These are phyloP conservation scores for Apiospora saccharicola DNA, from an alignment of 2,329 filamentous ascomycete genomes.

Conservation along the genomic window DNA sequence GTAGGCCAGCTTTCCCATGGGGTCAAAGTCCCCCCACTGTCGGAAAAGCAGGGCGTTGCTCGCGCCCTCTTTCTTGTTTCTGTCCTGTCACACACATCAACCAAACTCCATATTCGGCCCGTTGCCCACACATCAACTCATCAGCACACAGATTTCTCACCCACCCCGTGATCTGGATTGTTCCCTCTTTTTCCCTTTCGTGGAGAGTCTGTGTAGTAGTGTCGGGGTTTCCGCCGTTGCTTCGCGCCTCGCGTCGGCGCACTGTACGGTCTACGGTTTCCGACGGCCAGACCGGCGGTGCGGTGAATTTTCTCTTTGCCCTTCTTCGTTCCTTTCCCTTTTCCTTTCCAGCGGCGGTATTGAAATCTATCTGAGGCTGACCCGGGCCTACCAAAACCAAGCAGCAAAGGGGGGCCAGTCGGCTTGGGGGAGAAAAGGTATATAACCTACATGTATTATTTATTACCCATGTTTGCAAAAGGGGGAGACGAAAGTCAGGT, in stretches of 20 bases:
- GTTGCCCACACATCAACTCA: constrained; percentile 18
- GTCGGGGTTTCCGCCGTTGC: background rate
- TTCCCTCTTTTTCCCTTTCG: background rate
- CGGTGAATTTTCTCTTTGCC: too few relatives aligned
- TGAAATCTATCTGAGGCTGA: background rate
- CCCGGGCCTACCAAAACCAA: background rate
- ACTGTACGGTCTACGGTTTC: constrained; percentile 1
- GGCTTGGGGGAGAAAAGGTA: background rate
- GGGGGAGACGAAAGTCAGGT: background rate
- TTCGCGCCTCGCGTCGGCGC: background rate
- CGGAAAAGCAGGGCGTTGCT: background rate
- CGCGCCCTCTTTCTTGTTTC: background rate
- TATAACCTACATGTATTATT: too few relatives aligned
- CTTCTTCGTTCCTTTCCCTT: background rate
- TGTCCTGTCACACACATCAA: background rate
- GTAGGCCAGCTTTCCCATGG: constrained; percentile 14
- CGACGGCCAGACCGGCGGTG: background rate
- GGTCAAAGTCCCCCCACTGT: constrained; percentile 1
- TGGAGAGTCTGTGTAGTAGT: background rate
- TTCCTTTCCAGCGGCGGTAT: background rate
- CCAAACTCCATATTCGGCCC: constrained; percentile 14
- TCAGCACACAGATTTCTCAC: background rate
- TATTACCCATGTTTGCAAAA: background rate
- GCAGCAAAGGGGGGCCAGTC: background rate
- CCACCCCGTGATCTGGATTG: background rate